These are phyloP conservation scores for Hapsidospora chrysogenum DNA, from an alignment of 495 filamentous ascomycete species.

Conservation along the genomic window DNA sequence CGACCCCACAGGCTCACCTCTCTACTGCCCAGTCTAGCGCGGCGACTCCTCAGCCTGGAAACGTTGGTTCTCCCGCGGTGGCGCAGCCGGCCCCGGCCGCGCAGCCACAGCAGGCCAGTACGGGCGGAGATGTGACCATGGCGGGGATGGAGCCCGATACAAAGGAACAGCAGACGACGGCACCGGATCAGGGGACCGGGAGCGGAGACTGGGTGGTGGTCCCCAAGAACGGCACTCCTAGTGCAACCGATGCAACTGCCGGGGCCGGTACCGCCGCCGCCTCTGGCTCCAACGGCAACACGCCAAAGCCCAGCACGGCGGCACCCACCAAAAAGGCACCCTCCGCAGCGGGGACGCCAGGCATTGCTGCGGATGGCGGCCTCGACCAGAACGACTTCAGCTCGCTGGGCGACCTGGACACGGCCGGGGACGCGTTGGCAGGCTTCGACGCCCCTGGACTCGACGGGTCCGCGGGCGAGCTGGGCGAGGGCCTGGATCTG, in stretches of 20 bases:
- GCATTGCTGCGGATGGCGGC: constrained; percentile 7
- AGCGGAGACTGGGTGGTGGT: constrained; percentile 38
- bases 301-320: constrained; percentile 2
- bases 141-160: constrained; percentile 10
- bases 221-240: constrained; percentile 21
- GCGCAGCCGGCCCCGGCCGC: constrained; percentile 5
- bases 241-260: constrained; percentile 7
- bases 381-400: constrained; percentile 34
- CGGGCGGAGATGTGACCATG: constrained; percentile 18
- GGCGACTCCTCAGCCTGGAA: constrained; percentile 22
- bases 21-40: constrained; percentile 24
- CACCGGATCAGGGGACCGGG: constrained; percentile 22
- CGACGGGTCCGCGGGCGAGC: constrained; percentile 16
- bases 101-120: constrained; percentile 11
- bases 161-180: constrained; percentile 9
- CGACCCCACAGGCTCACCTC: constrained; percentile 24
- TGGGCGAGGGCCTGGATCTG: constrained; percentile 25
- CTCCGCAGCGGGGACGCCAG: constrained; percentile 22
- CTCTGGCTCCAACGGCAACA: constrained; percentile 6
- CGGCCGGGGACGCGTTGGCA: constrained; percentile 29
- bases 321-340: constrained; percentile 15
- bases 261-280: constrained; percentile 2
- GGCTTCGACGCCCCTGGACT: constrained; percentile 17
- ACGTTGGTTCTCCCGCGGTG: constrained; percentile 19
- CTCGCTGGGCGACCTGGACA: constrained; percentile 33